phyloP scores from a whole-genome alignment of 2,329 filamentous ascomycete species.

The Xylariaceae sp. region DNA sequence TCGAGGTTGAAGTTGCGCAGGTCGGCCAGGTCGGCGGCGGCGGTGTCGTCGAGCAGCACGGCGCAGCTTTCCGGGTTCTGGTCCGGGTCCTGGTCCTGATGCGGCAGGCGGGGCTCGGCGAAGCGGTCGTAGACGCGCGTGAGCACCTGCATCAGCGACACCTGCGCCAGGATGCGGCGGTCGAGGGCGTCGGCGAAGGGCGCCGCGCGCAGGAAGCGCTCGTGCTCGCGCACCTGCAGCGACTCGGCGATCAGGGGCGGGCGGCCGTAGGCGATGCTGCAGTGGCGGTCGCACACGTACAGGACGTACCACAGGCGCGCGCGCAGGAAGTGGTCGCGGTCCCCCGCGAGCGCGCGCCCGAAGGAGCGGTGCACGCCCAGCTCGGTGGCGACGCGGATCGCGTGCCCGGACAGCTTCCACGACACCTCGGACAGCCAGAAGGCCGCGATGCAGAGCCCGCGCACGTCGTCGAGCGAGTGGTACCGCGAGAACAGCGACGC shows the following conservation, averaged over 20 bases:
- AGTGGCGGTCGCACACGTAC: slow-evolving; percentile 26
- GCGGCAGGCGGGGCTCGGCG: neutral
- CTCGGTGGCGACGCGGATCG: slow-evolving; percentile 50
- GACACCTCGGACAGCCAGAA: slow-evolving; percentile 57
- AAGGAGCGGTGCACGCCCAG: slow-evolving; percentile 48
- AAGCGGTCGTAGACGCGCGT: slow-evolving; percentile 15
- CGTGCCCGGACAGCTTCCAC: slow-evolving; percentile 53
- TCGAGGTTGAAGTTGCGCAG: slow-evolving; percentile 32
- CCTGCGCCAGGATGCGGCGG: slow-evolving; percentile 13
- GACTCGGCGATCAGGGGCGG: slow-evolving; percentile 21
- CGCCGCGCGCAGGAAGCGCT: slow-evolving; percentile 17
- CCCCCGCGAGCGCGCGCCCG: slow-evolving; percentile 37
- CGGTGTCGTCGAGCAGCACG: no score
- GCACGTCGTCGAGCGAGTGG: slow-evolving; percentile 49
- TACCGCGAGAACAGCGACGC: slow-evolving; percentile 50
- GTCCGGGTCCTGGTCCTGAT: neutral
- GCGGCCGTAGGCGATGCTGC: slow-evolving; percentile 25
- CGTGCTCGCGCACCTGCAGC: slow-evolving; percentile 15
- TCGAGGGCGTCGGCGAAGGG: slow-evolving; percentile 16
- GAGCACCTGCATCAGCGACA: slow-evolving; percentile 13
- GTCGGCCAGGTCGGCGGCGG: slow-evolving; percentile 28
- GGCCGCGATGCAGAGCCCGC: slow-evolving; percentile 52
- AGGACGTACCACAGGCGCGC: slow-evolving; percentile 50
- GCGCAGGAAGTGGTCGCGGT: slow-evolving; percentile 41
- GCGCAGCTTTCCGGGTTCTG: slow-evolving; percentile 10